phyloP scores from a whole-genome alignment of 495 filamentous ascomycete genomes.

The Aspergillus biplanus region DNA sequence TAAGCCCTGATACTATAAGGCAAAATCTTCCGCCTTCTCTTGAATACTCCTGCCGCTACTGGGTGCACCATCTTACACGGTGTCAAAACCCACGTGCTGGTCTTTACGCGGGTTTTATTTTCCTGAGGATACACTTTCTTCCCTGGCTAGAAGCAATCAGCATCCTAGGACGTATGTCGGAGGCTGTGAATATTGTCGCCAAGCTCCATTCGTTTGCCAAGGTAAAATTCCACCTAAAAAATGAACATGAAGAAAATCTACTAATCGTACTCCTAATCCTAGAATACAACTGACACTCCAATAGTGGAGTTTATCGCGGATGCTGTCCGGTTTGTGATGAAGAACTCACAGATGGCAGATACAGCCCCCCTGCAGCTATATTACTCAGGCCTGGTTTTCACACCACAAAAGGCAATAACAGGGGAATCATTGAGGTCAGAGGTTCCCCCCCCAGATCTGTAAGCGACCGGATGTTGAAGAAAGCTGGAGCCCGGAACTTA shows the following conservation, averaged over 20 bases:
- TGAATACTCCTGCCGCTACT: constrained; percentile 50
- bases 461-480: constrained; percentile 14
- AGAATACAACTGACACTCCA: no score
- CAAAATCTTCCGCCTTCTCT: constrained; percentile 32
- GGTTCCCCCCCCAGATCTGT: not conserved
- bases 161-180: constrained; percentile 33
- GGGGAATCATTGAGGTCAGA: constrained; percentile 17
- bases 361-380: no score
- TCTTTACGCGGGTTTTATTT: constrained; percentile 25
- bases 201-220: not conserved
- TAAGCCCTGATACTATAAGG: constrained; percentile 27
- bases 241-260: not conserved
- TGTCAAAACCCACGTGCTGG: constrained; percentile 7
- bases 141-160: constrained; percentile 48
- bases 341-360: no score
- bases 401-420: constrained; percentile 24
- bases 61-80: constrained; percentile 48
- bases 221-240: not conserved
- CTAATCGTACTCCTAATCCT: no score
- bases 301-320: not conserved
- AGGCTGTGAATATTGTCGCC: not conserved
- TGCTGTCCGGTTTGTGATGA: no score
- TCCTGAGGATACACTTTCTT: constrained; percentile 47
- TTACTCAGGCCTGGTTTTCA: constrained; percentile 22
- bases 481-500: constrained; percentile 3